Base-by-base conservation (phyloP, 139 green algal species). In the Monoraphidium neglectum region DNA sequence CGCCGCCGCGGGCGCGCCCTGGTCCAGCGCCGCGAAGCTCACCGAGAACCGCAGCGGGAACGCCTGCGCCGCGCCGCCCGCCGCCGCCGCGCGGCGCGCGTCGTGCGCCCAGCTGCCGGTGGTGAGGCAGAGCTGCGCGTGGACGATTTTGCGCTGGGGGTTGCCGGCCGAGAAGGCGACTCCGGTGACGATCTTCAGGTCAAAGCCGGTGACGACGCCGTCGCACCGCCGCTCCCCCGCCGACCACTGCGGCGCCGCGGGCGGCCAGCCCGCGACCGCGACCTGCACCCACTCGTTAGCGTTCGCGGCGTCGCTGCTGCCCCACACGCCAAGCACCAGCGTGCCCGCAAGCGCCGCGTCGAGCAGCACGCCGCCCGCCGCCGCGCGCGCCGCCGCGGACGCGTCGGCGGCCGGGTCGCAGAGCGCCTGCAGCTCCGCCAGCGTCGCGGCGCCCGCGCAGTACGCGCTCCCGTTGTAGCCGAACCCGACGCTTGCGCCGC, bases 141-240 rank as follows among this genome's bases (percentile, higher is more conserved):
- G 86, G 32, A 90, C 79, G 60, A 86, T 70, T 79, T 90, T 90
- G 62, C 68, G 65, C 70, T 90, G 85, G 70, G 85, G 30, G 65
- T 89, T 86, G 66, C 81, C 81, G 47, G 77, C 49, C 2, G 77
- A 56, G 35, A 82, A 84, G 35, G 79, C 80, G 10, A 86, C 59
- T 0, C 85, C 85, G 1, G 79, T 85, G 3, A 87, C 60, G 0
- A 90, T 63, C 15, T 82, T 77, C 16, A 87, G 46, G 49, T 81
- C 73, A 57, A 84, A 86, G 24, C 85, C 85, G 1, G 65, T 59
- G 23, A 86, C 54, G 1, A 87, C 76, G 24, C 80, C 80, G 15
- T 71, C 57, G 74, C 85, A 90, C 15, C 70, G 62, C 28, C 30
- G 23, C 6, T 71, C 71, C 30, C 43, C 12, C 26, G 60, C 47